Evolutionary conservation across 192 early-diverging fungal genomes (phyloP).

Genomic region (Pilaira anomala): DNA sequence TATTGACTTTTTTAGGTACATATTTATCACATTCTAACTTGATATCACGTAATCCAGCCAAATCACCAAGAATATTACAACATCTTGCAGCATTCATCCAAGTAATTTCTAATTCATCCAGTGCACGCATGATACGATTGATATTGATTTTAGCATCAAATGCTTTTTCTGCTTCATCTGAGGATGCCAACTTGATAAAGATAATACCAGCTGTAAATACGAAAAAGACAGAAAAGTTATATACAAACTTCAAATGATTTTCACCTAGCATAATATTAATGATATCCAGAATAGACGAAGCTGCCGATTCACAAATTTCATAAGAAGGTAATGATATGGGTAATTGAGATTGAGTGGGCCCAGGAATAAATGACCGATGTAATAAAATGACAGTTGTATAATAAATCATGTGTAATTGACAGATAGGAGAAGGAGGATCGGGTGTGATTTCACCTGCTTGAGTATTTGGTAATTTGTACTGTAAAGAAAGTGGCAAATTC

Average conservation of each 20-base stretch:
- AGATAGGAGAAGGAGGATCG: slow-evolving; percentile 22
- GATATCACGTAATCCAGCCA: slow-evolving; percentile 29
- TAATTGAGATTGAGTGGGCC: slow-evolving; percentile 22
- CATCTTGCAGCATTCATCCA: slow-evolving; percentile 28
- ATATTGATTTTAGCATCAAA: slow-evolving; percentile 35
- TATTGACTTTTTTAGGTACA: slow-evolving; percentile 2
- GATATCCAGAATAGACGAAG: slow-evolving; percentile 29
- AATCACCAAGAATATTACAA: slow-evolving; percentile 31
- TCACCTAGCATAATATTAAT: slow-evolving; percentile 28
- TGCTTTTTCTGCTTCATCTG: slow-evolving; percentile 11
- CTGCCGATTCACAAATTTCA: slow-evolving; percentile 27
- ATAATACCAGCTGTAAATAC: slow-evolving; percentile 36
- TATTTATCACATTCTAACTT: slow-evolving; percentile 28
- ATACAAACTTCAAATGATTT: slow-evolving; percentile 15
- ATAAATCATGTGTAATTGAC: slow-evolving; percentile 48
- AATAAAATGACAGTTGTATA: slow-evolving; percentile 49
- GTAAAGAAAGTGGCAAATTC: slow-evolving; percentile 39
- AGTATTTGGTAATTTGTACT: slow-evolving; percentile 41
- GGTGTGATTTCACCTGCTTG: slow-evolving; percentile 21
- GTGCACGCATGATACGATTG: slow-evolving; percentile 33
- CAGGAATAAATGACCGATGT: slow-evolving; percentile 53
- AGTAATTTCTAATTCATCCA: slow-evolving; percentile 30
- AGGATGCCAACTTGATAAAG: slow-evolving; percentile 36
- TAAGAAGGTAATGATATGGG: slow-evolving; percentile 31
- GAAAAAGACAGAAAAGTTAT: slow-evolving; percentile 31